Base-by-base conservation (phyloP, 306 rosid genomes). In the Crataegus laevigata region DNA sequence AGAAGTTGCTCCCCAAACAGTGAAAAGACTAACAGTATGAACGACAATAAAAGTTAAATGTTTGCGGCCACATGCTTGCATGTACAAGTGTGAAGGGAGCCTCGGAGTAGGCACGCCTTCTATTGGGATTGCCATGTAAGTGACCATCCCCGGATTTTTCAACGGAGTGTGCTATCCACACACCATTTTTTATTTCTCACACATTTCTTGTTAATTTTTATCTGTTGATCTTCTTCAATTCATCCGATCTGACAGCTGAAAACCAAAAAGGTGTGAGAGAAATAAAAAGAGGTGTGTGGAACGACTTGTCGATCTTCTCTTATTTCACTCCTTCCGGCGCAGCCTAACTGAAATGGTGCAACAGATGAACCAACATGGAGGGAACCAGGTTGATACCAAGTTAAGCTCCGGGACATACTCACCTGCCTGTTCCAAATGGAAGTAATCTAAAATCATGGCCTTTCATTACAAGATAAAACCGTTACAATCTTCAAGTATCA, bases 381-480 rank as follows among this genome's bases (percentile, higher is more conserved):
- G 87, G 78, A 55, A 90, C 98, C 82, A 94, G 71, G 45, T 90
- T 88, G 69, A 94, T 87, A 14, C 96, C 94, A 4, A 91, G 92
- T 51, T 91, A 96, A 25, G 97, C 94, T 17, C 98, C 96, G 0
- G 97, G 98, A 80, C 98, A 94, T 0, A 86, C 88, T 22, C 97
- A 76, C 7, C 96, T 89, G 24, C 98, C 97, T 1, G 96, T 87
- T 22, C 97, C 96, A 11, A 94, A 91, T 1, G 96, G 98, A 3
- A 94, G 76, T 6, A 94, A 77, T 75, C 97, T 87, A 32, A 30
- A 89, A 21, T 91, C 92, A 71, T 90, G 96, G 0, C 97, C 98
- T 81, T 94, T 91, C 96, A 91, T 30, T 30, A 30, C 34, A 30
- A 30, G 34, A 30, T 30, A 30, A 30, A 4, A 2, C 34, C 4